Percentiles rank a stretch among this genome's conserved stretches.
Evolutionary conservation across 805 yeast species (phyloP).

Genomic region (Candida gorgasii): DNA sequence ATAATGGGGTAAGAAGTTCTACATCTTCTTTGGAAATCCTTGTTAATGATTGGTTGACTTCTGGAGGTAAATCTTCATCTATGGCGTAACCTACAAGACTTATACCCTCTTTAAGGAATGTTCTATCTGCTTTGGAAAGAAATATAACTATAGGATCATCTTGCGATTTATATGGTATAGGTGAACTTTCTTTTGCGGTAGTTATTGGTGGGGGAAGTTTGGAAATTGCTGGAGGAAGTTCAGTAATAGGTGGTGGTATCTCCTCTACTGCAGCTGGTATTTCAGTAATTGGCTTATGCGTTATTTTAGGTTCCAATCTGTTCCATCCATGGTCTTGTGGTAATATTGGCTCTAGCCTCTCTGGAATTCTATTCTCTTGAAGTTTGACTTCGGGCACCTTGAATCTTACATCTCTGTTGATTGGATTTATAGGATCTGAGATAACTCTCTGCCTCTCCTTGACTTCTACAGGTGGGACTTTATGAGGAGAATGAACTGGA

Average conservation of each 20-base stretch:
- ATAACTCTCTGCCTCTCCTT: constrained; percentile 22
- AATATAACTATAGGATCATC: constrained; percentile 38
- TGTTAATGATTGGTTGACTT: constrained; percentile 22
- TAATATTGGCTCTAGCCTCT: too few species aligned
- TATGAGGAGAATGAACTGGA: constrained; percentile 4
- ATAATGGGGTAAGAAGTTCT: constrained; percentile 30
- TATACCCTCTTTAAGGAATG: constrained; percentile 36
- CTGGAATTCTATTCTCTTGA: neutral
- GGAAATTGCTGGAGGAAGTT: neutral
- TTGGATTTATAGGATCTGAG: constrained; percentile 1
- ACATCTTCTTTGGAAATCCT: constrained; percentile 33
- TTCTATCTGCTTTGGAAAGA: constrained; percentile 32
- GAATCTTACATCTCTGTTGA: neutral
- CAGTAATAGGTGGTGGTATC: neutral
- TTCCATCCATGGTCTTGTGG: neutral
- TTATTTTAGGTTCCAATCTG: neutral
- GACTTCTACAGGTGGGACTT: constrained; percentile 33
- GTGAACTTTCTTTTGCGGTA: too few species aligned
- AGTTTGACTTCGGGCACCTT: neutral
- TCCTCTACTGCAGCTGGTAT: neutral
- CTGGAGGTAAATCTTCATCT: constrained; percentile 32
- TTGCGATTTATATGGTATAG: constrained; percentile 4
- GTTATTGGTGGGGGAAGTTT: too few species aligned
- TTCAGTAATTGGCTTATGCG: neutral
- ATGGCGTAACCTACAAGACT: constrained; percentile 39